Evolutionary conservation across 176 grass and related monocot species (phyloP), one percentile per base, ranked within the genome.

Genomic region (Avena insularis): DNA sequence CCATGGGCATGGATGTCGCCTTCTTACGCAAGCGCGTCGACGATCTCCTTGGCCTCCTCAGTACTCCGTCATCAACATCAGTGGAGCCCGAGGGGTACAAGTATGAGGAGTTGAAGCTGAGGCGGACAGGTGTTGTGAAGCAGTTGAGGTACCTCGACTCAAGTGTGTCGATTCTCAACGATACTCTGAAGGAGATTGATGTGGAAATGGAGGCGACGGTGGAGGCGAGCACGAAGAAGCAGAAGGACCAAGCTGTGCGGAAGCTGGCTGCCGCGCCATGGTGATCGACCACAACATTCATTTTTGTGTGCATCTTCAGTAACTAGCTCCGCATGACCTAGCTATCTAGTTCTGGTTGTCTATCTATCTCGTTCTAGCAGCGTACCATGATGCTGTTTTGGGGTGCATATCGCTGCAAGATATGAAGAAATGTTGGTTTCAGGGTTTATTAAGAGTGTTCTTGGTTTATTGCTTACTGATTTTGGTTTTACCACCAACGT

Each of bases 201-300:
- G 57, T 10, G 1, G 31, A 83, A 33, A 90, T 90, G 85, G 48
- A 79, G 33, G 54, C 79, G 48, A 79, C 79, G 66, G 58, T 74
- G 75, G 75, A 57, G 71, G 17, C 19, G 0, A 79, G 56, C 0
- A 25, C 60, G 20, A 90, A 58, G 35, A 86, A 58, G 35, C 82
- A 58, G 1, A 57, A 38, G 0, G 57, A 16, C 1, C 3, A 14
- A 9, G 60, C 8, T 12, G 9, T 87, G 85, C 23, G 48, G 47
- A 16, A 79, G 58, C 2, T 87, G 19, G 80, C 80, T 3, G 33
- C 65, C 4, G 75, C 73, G 8, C 89, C 75, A 75, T 87, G 89
- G 89, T 87, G 85, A 65, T 63, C 35, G 4, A 12, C 14, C 5
- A 15, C 71, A 2, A 43, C 1, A 43, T 43, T 43, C 40, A 43